Evolutionary conservation across 768 basidiomycete genomes (phyloP).

Genomic region (Lentinula aciculospora): DNA sequence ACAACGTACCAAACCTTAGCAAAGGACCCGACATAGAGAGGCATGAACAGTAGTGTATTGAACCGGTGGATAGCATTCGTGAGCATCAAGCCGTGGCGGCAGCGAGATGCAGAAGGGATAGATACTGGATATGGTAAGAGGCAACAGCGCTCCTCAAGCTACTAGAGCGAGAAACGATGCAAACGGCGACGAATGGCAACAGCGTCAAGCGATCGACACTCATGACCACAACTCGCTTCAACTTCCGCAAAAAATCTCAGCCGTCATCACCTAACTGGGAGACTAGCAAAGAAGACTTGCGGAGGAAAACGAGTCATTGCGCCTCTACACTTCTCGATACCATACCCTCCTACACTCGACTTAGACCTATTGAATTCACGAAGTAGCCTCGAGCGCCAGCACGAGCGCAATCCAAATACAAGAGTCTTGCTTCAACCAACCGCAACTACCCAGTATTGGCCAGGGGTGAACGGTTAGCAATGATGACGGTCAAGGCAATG

Average conservation of each 20-base stretch:
- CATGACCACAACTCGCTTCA: not conserved
- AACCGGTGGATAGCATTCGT: not conserved
- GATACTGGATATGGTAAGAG: not conserved
- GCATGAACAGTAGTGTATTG: not conserved
- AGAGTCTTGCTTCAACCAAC: not conserved
- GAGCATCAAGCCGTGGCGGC: not conserved
- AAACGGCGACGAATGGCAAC: not conserved
- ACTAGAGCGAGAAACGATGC: conserved; percentile 2
- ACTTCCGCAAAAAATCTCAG: not conserved
- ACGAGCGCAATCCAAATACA: not conserved
- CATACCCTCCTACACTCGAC: not conserved
- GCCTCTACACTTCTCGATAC: not conserved
- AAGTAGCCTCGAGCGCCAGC: not conserved
- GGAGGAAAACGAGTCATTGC: not conserved
- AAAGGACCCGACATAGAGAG: not conserved
- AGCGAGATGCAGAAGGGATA: not conserved
- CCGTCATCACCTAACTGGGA: conserved; percentile 4
- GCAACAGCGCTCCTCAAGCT: not conserved
- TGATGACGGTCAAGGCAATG: conserved; percentile 11
- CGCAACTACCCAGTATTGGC: conserved; percentile 19
- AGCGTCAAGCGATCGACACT: not conserved
- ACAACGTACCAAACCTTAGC: not conserved
- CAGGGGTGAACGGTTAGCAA: conserved; percentile 18
- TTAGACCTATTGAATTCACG: not conserved
- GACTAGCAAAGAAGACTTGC: not conserved